Percentiles rank a stretch among this genome's conserved stretches.
phyloP scores from a whole-genome alignment of 2,329 filamentous ascomycete genomes.

The Orbilia oligospora region DNA sequence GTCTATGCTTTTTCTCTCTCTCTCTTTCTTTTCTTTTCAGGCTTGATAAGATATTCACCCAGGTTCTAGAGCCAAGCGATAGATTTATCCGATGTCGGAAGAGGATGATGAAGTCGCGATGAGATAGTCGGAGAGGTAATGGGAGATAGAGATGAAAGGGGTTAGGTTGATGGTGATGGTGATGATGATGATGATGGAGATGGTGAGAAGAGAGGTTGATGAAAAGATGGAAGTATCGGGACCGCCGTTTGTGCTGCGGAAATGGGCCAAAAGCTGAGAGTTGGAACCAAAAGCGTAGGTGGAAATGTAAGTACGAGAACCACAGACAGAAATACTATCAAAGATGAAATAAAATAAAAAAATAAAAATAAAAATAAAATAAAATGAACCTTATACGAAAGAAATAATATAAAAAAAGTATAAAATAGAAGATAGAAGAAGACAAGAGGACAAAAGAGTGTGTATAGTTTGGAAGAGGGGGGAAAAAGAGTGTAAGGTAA shows the following conservation, averaged over 20 bases:
- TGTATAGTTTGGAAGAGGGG: slow-evolving; percentile 54
- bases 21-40: too few relatives aligned
- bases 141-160: background rate
- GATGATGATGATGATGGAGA: background rate
- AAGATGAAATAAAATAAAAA: background rate
- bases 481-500: too few relatives aligned
- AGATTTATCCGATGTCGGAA: slow-evolving; percentile 43
- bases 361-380: slow-evolving; percentile 14
- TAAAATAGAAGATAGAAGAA: slow-evolving; percentile 1
- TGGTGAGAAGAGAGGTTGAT: slow-evolving; percentile 7
- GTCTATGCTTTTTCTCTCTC: slow-evolving; percentile 20
- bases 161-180: background rate
- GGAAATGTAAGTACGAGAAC: slow-evolving; percentile 28
- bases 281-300: slow-evolving; percentile 37
- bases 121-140: background rate
- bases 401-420: slow-evolving; percentile 3
- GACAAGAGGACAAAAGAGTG: slow-evolving; percentile 44
- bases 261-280: slow-evolving; percentile 28
- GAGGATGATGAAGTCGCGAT: slow-evolving; percentile 18
- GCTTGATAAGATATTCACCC: slow-evolving; percentile 3
- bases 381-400: slow-evolving; percentile 6
- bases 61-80: slow-evolving; percentile 8
- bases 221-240: slow-evolving; percentile 15
- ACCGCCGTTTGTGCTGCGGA: slow-evolving; percentile 12
- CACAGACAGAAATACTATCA: background rate